Conservation (phyloP, 106 monocot species). For the Dioscorea zingiberensis region DNA sequence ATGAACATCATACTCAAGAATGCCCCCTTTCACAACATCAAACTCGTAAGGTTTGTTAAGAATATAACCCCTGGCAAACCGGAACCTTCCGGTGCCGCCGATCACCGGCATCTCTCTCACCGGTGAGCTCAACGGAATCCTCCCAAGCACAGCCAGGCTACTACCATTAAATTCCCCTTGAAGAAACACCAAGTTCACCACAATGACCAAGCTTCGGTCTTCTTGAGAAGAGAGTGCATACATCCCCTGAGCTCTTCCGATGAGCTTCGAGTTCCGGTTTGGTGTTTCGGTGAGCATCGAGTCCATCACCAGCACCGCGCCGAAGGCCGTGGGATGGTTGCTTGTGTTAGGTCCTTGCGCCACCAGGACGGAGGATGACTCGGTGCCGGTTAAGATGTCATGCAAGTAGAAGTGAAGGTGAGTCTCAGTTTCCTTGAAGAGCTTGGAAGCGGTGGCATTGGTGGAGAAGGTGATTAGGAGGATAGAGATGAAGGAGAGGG, state of each 20-base stretch:
- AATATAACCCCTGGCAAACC: conserved; percentile 23
- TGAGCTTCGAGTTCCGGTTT: background rate
- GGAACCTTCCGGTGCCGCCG: conserved; percentile 32
- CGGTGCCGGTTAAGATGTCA: conserved; percentile 1
- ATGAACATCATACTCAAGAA: conserved; percentile 14
- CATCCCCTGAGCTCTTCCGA: conserved; percentile 25
- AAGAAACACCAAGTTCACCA: conserved; percentile 19
- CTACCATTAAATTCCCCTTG: conserved; percentile 25
- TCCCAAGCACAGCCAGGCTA: conserved; percentile 21
- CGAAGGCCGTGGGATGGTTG: background rate
- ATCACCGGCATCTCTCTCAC: conserved; percentile 34
- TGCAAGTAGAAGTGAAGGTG: too few species aligned
- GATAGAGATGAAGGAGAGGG: background rate
- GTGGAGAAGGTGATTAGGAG: background rate
- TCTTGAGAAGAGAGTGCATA: conserved; percentile 12
- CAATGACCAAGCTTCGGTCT: too few species aligned
- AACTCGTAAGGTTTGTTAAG: background rate
- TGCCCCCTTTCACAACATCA: background rate
- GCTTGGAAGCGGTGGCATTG: background rate
- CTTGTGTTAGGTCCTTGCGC: background rate
- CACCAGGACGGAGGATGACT: conserved; percentile 1
- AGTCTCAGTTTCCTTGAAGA: background rate
- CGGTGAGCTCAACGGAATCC: background rate
- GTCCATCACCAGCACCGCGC: conserved; percentile 14
- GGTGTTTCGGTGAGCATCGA: conserved; percentile 16